phyloP scores from a whole-genome alignment of 805 yeast genomes.

The Suhomyces canberraensis region DNA sequence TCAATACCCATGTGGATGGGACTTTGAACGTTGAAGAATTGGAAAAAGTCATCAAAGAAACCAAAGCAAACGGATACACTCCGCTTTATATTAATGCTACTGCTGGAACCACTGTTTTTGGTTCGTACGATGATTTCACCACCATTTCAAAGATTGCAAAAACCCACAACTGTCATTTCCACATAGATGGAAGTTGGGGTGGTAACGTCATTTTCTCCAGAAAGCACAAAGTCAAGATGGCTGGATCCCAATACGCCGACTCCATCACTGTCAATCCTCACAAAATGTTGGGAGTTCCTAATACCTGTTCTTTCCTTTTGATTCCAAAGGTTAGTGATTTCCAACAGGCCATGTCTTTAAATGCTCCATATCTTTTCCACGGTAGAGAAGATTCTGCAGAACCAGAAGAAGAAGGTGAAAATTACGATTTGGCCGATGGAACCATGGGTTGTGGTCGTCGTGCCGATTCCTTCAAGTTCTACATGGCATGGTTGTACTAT shows the following conservation, averaged over 20 bases:
- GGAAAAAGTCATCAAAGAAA: slow-evolving; percentile 40
- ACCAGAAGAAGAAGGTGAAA: slow-evolving; percentile 44
- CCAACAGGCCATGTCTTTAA: slow-evolving; percentile 68
- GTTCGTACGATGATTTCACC: slow-evolving; percentile 70
- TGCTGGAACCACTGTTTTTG: slow-evolving; percentile 87
- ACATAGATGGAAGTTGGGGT: slow-evolving; percentile 90
- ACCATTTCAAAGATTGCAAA: slow-evolving; percentile 54
- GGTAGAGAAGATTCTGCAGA: slow-evolving; percentile 33
- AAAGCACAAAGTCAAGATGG: slow-evolving; percentile 45
- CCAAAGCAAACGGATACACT: slow-evolving; percentile 53
- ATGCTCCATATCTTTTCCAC: slow-evolving; percentile 82
- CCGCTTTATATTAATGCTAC: slow-evolving; percentile 80
- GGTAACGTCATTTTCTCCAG: slow-evolving; percentile 73
- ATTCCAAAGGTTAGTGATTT: slow-evolving; percentile 66
- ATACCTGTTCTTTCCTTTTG: slow-evolving; percentile 68
- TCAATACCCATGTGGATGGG: slow-evolving; percentile 56
- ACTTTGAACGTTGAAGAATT: slow-evolving; percentile 50
- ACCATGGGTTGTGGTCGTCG: slow-evolving; percentile 92
- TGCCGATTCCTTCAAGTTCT: slow-evolving; percentile 75
- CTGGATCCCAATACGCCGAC: slow-evolving; percentile 65
- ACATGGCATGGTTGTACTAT: slow-evolving; percentile 77
- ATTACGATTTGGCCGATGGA: slow-evolving; percentile 79
- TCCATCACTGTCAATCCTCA: slow-evolving; percentile 83
- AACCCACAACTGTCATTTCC: slow-evolving; percentile 65
- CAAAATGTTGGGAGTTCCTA: slow-evolving; percentile 86